Evolutionary conservation across 2,329 filamentous ascomycete species (phyloP), one percentile per base, ranked within the genome.

Genomic region (Aspergillus jensenii): DNA sequence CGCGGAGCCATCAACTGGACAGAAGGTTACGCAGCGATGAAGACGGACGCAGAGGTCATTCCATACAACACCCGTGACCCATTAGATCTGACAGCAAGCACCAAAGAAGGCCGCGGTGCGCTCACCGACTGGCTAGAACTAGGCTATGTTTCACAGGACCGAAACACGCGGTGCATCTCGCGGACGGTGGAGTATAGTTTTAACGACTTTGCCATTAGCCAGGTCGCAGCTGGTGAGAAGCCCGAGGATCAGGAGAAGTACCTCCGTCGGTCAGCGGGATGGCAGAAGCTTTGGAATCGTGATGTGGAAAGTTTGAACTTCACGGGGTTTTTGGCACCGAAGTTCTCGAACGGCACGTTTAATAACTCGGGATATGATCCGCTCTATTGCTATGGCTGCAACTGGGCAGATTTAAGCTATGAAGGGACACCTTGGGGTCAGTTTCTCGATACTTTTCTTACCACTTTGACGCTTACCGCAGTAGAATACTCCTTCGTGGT

Each of bases 251-350:
- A 74, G 9, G 63, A 75, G 3, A 86, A 79, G 51, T 90, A 90
- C 65, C 76, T 89, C 15, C 76, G 81, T 43, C 82, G 87, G 12
- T 88, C 85, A 1, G 79, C 81, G n/a, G 86, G 89, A 60, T 91
- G 88, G 88, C 82, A 85, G 27, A 89, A 88, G 65, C 87, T 90
- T 59, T 90, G 87, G 87, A 85, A 90, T 67, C 68, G 79, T 0
- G 71, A 82, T 41, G 80, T 85, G 25, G 76, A 76, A 3, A 84
- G 84, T 0, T 77, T 87, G 0, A 82, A 81, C 7, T 89, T 88
- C 69, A 80, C 76, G 0, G 74, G 74, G 55, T 65, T 76, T 62
- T 72, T 90, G 11, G 86, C 86, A 0, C 88, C 88, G 0, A 80
- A 82, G 33, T 74, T 75, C 53, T 68, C 78, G 12, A 77, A 80